Evolutionary conservation across 345 rosid genomes (phyloP), one percentile per base, ranked within the genome.

Genomic region (Reutealis trisperma): DNA sequence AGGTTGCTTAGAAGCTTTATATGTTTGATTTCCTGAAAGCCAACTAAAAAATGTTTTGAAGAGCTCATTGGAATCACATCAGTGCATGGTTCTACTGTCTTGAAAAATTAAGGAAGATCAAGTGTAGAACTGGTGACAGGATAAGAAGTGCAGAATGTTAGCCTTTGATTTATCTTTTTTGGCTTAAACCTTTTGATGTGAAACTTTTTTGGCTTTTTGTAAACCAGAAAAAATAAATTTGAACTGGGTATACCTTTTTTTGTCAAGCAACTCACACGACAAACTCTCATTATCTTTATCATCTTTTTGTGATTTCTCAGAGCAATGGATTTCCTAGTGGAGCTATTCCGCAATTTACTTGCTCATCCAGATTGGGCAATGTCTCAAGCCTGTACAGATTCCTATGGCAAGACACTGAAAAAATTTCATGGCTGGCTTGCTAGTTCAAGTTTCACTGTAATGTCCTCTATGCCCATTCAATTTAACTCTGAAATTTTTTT

Each of bases 351-450:
- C 78, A 89, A 91, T 86, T 89, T 96, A 76, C 85, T 92, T 80
- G 71, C 85, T 67, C 96, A 93, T 85, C 84, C 86, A 76, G 98
- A 96, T 69, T 92, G 97, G 99, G 78, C 96, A 45, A 96, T 96
- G 99, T 37, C 94, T 51, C 97, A 93, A 84, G 91, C 90, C 74
- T 92, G 96, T 77, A 83, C 88, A 24, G 94, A 96, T 73, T 88
- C 99, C 49, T 96, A 96, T 79, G 81, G 83, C 65, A 96, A 96
- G 81, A 96, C 97, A 25, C 91, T 96, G 76, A 92, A 96, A 83
- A 90, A 87, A 80, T 96, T 86, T 83, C 99, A 93, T 49, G 98
- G 99, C 83, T 96, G 97, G 98, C 86, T 93, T 63, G 97, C 99
- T 65, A 92, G 98, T 86, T 91, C 99, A 73, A 89, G 88, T 88